A percentile compares a stretch with the other conserved stretches of the same genome.
phyloP scores from a whole-genome alignment of 805 yeast species.

The Kodamaea laetipori region DNA sequence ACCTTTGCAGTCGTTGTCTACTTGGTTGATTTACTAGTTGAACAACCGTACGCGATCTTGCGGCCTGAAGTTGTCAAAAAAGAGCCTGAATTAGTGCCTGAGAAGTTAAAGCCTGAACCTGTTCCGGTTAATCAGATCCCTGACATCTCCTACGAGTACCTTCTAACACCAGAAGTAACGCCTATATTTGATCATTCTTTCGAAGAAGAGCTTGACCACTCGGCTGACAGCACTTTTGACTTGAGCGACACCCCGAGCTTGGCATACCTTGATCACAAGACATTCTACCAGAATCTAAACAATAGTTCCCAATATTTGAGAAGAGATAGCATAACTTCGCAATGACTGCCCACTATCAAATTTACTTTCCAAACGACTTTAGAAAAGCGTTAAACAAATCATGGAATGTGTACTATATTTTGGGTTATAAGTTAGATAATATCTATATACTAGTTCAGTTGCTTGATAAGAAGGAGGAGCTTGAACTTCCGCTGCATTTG shows the following conservation, averaged over 20 bases:
- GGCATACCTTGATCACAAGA: constrained; percentile 16
- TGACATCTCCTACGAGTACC: neutral
- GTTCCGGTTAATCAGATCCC: neutral
- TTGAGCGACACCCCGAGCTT: constrained; percentile 4
- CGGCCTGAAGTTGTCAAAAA: constrained; percentile 8
- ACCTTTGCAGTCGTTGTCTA: neutral
- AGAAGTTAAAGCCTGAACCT: neutral
- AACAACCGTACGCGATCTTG: constrained; percentile 6
- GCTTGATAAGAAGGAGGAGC: neutral
- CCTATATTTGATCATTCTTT: constrained; percentile 8
- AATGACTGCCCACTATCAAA: constrained; percentile 25
- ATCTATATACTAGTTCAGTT: constrained; percentile 19
- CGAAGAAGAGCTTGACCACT: constrained; percentile 9
- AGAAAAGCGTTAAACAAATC: constrained; percentile 16
- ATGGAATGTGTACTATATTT: constrained; percentile 12
- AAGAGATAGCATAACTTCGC: constrained; percentile 39
- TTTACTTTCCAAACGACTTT: constrained; percentile 40
- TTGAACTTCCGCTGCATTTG: neutral
- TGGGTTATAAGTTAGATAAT: constrained; percentile 29
- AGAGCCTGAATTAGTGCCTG: neutral
- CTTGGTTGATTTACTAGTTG: constrained; percentile 8
- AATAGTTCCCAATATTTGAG: constrained; percentile 46
- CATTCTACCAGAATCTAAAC: constrained; percentile 34
- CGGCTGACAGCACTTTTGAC: constrained; percentile 4
- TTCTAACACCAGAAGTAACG: constrained; percentile 1